These are phyloP conservation scores for Crepidotus variabilis DNA, from an alignment of 768 basidiomycete species.

Conservation along the genomic window DNA sequence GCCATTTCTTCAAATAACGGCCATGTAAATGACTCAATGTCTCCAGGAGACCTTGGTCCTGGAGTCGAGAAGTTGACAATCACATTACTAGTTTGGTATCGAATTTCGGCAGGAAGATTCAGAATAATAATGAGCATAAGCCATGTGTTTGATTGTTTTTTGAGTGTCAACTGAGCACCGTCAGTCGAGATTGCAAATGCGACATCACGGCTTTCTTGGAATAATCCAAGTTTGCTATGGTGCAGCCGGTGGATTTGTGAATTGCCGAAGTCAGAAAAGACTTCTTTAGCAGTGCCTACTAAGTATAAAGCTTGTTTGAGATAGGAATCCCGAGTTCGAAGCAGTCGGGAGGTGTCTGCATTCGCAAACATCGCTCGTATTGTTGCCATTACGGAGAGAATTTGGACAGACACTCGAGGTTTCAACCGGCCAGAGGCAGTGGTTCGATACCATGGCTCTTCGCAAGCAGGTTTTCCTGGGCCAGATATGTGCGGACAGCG, in stretches of 20 bases:
- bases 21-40: conserved; percentile 19
- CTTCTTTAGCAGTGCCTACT: conserved; percentile 1
- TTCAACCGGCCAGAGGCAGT: neutral
- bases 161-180: conserved; percentile 26
- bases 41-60: conserved; percentile 19
- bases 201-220: conserved; percentile 19
- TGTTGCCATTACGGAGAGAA: conserved; percentile 13
- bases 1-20: conserved; percentile 16
- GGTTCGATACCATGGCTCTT: conserved; percentile 6
- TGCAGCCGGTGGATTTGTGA: conserved; percentile 15
- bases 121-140: conserved; percentile 19
- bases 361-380: conserved; percentile 21
- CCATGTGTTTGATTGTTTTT: conserved; percentile 26
- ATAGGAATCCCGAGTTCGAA: conserved; percentile 16
- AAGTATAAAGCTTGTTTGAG: conserved; percentile 13
- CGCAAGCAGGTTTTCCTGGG: conserved; percentile 9
- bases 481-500: conserved; percentile 9
- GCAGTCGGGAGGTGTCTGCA: conserved; percentile 9
- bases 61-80: conserved; percentile 19
- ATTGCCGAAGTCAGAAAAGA: conserved; percentile 21
- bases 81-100: conserved; percentile 11
- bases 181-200: conserved; percentile 21
- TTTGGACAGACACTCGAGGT: conserved; percentile 11
- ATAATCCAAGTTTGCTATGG: conserved; percentile 11
- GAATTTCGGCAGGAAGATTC: conserved; percentile 17